Base-by-base conservation (phyloP, 805 yeast species). In the Sungouiella thailandica region DNA sequence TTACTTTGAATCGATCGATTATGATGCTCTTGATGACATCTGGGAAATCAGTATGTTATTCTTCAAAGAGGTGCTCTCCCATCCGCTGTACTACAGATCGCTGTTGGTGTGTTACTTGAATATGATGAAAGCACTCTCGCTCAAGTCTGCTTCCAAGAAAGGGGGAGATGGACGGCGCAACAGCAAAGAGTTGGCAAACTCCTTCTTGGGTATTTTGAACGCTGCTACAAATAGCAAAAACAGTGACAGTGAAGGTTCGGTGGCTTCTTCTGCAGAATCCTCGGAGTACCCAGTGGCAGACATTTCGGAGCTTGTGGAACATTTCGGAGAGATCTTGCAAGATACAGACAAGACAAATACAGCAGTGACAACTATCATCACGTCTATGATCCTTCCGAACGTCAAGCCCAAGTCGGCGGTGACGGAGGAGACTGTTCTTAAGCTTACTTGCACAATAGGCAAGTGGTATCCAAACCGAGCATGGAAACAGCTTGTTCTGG, bases 1-100 rank as follows among this genome's bases (percentile, higher is more conserved):
- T 0, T 93, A 90, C 53, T 60, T 81, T 15, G 60, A 60, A 4
- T 71, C 88, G 0, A 60, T 89, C 25, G 95, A 84, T 43, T 72
- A 71, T 40, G 95, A 87, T 46, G 77, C 85, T 0, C 63, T 87
- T 31, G 88, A 83, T 39, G 97, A 90, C 37, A 71, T 88, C 13
- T 90, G 88, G 80, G 55, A 56, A 7, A 73, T 70, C 15, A 61
- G 80, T 22, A 60, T 75, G 17, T 53, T 55, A 2, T 88, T 84
- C 43, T 62, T 85, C 44, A 79, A 70, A 42, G 87, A 79, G 4
- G 72, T 78, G 0, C 44, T 68, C 19, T 55, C 71, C 3, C 74
- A 76, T 43, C 56, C 70, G 12, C 46, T 62, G 5, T 46, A 60
- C 4, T 84, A 75, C 52, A 70, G 68, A 34, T 53, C 54, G 2